Base-by-base conservation (phyloP, 1,139 yeast genomes). In the Sugiyamaella xylanicola region DNA sequence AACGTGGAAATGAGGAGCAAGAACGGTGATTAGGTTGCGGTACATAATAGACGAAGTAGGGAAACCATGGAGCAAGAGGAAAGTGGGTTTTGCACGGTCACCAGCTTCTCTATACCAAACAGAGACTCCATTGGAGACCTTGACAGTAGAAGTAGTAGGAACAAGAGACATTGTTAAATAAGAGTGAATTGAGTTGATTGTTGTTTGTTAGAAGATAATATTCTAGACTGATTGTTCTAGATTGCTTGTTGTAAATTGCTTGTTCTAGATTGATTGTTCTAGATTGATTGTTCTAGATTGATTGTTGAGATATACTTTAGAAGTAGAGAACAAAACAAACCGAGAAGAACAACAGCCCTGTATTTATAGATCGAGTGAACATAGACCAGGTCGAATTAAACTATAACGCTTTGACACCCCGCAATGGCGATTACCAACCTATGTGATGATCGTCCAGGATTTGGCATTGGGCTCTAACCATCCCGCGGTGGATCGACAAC, bases 41-140 rank as follows among this genome's bases (percentile, higher is more conserved):
- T 66, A 77, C 72, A 69, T 72, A 56, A 70, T 67, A 0, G 80
- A 76, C 2, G 79, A 74, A 1, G 78, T 68, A 11, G 81, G 81
- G 53, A 66, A 76, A 1, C 80, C 81, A 59, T 77, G 81, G 15
- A 77, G 68, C 44, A 77, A 68, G 25, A 77, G 60, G 9, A 77
- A 25, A 0, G 65, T 63, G 5, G 77, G 76, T 5, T 70, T 70
- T 25, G 59, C 35, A 0, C 51, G 22, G 4, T 61, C 57, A 2
- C 79, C 79, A 13, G 77, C 74, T 58, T 75, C 77, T 19, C 74
- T 63, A 61, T 76, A 77, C 62, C 70, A 74, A 39, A 77, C 62
- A 11, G 70, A 64, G 40, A 65, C 50, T 2, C 60, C 62, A 50
- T 55, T 49, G 16, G 17, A 22, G 40, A 56, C 45, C 37, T 40